These are phyloP conservation scores for Trifolium repens DNA, from an alignment of 306 rosid genomes.

Conservation along the genomic window DNA sequence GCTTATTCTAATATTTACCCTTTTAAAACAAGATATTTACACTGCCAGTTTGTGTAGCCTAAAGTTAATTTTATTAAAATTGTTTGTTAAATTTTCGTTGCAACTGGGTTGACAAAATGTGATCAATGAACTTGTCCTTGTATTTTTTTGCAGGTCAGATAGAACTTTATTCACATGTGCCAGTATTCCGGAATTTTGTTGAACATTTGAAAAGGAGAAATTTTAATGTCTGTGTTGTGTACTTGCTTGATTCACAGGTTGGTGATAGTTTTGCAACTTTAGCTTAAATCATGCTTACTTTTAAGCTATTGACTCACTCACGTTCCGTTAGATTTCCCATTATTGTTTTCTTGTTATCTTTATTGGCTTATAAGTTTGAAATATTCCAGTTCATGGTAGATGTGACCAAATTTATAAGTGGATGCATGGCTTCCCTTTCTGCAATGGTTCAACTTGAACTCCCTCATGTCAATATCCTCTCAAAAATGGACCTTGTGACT, in stretches of 20 bases:
- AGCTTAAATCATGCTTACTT: constrained; percentile 15
- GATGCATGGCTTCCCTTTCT: constrained; percentile 89
- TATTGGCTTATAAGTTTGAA: constrained; percentile 19
- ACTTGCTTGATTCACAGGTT: constrained; percentile 95
- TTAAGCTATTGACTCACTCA: constrained; percentile 17
- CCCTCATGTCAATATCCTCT: constrained; percentile 91
- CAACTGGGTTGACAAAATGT: constrained; percentile 8
- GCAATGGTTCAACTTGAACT: constrained; percentile 91
- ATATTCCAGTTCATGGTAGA: constrained; percentile 76
- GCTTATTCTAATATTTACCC: not conserved
- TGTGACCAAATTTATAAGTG: constrained; percentile 93
- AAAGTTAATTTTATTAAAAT: not conserved
- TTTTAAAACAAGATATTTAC: constrained; percentile 13
- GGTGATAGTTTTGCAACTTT: constrained; percentile 37
- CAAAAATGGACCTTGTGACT: too few relatives aligned
- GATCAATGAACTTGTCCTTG: constrained; percentile 23
- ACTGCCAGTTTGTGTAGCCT: not conserved
- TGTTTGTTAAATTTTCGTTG: constrained; percentile 23
- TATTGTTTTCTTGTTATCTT: constrained; percentile 8
- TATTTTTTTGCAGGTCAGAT: constrained; percentile 75
- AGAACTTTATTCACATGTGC: constrained; percentile 90
- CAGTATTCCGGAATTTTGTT: constrained; percentile 80
- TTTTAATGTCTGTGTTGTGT: constrained; percentile 86
- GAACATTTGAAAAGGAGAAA: constrained; percentile 81
- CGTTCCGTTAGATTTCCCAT: constrained; percentile 4